phyloP scores from a whole-genome alignment of 2,329 filamentous ascomycete genomes.

The Mycocentrospora acerina region DNA sequence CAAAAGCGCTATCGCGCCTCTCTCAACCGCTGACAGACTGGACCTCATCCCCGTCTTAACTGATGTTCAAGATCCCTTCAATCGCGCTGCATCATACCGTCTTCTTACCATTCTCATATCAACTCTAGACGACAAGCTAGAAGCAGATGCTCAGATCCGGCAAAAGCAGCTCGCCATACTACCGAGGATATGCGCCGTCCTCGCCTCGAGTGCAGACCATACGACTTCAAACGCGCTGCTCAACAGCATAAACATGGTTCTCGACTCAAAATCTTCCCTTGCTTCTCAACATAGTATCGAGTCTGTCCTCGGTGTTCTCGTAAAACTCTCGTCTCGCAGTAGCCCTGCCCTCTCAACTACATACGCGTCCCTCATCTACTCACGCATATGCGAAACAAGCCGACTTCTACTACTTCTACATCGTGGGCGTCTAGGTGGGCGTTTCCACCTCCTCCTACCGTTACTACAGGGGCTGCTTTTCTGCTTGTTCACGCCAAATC shows the following conservation, averaged over 20 bases:
- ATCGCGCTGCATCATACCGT: constrained; percentile 18
- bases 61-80: constrained; percentile 4
- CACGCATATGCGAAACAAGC: constrained; percentile 56
- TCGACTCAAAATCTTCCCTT: constrained; percentile 39
- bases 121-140: constrained; percentile 28
- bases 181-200: constrained; percentile 23
- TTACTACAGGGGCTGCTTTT: constrained; percentile 57
- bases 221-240: constrained; percentile 52
- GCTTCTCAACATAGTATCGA: constrained; percentile 49
- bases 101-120: constrained; percentile 31
- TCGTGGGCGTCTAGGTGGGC: constrained; percentile 59
- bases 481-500: constrained; percentile 56
- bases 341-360: constrained; percentile 28
- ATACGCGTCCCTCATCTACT: constrained; percentile 49
- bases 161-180: constrained; percentile 31
- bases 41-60: constrained; percentile 18
- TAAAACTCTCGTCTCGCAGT: constrained; percentile 35
- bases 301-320: constrained; percentile 40
- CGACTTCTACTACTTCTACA: constrained; percentile 58
- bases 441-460: constrained; percentile 60
- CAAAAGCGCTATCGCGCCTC: constrained; percentile 13
- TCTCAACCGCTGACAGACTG: constrained; percentile 23
- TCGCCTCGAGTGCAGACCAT: constrained; percentile 55
- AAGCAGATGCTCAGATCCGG: constrained; percentile 22
- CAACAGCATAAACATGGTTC: constrained; percentile 53